A percentile compares a stretch with the other conserved stretches of the same genome.
Conservation (phyloP, 345 rosid species). For the Odontarrhena argentea region DNA sequence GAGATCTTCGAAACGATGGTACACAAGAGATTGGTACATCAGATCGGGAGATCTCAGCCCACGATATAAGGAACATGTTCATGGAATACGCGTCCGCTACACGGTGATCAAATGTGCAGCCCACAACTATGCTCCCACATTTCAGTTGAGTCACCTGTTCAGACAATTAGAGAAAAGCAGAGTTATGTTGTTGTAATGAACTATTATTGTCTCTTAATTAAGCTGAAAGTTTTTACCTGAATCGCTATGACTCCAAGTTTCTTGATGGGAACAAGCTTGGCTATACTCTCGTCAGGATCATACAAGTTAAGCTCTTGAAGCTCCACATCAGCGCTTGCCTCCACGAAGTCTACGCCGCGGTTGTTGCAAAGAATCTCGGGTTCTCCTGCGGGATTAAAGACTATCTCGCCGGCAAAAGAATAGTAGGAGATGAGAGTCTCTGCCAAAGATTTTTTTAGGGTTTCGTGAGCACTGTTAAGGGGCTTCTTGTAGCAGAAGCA, state of each 20-base stretch:
- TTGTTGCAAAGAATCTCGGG: conserved; percentile 87
- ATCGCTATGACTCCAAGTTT: conserved; percentile 63
- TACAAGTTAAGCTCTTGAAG: conserved; percentile 61
- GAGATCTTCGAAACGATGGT: conserved; percentile 65
- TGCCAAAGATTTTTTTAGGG: conserved; percentile 63
- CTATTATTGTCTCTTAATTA: neutral
- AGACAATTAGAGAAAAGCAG: neutral
- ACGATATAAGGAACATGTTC: conserved; percentile 72
- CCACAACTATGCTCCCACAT: conserved; percentile 72
- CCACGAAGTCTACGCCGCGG: conserved; percentile 73
- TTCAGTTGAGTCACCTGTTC: conserved; percentile 61
- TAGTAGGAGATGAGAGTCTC: conserved; percentile 70
- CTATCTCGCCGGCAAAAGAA: conserved; percentile 72
- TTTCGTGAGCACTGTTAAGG: conserved; percentile 30
- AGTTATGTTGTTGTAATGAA: conserved; percentile 22
- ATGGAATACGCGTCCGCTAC: conserved; percentile 71
- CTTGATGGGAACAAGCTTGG: conserved; percentile 62
- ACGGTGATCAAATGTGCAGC: conserved; percentile 77
- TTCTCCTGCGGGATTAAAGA: conserved; percentile 58
- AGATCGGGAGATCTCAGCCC: conserved; percentile 63
- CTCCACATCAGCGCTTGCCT: conserved; percentile 61
- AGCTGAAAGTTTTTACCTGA: conserved; percentile 54
- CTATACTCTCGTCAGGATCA: conserved; percentile 67
- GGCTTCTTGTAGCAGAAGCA: conserved; percentile 67
- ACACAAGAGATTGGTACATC: conserved; percentile 43